Conservation (phyloP, 352 stramenopile species). For the Phytophthora sp. region DNA sequence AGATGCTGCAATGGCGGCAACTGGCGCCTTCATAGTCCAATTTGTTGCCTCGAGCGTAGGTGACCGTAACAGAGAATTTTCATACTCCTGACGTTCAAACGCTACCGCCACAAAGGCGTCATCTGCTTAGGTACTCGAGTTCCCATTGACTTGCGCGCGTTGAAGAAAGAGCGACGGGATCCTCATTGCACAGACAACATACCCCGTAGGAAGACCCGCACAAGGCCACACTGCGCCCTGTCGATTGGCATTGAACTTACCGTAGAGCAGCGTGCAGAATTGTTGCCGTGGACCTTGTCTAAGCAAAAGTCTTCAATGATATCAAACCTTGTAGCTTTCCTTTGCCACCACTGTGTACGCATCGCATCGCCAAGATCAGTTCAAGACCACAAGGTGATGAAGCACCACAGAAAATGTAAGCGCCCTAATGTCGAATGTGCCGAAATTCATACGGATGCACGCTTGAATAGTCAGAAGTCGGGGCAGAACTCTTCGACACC, state of each 20-base stretch:
- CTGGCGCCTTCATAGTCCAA: too few species aligned
- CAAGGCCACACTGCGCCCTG: not conserved
- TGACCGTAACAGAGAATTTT: too few species aligned
- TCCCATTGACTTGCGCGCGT: not conserved
- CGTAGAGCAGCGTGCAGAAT: not conserved
- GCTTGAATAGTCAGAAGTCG: not conserved
- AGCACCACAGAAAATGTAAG: conserved; percentile 4
- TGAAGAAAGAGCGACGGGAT: not conserved
- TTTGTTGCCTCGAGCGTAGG: too few species aligned
- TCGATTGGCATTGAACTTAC: not conserved
- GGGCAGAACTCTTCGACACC: conserved; percentile 3
- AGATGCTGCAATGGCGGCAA: too few species aligned
- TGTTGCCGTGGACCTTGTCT: not conserved
- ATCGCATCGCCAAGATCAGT: not conserved
- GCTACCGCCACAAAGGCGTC: too few species aligned
- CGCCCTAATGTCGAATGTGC: conserved; percentile 5
- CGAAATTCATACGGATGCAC: conserved; percentile 7
- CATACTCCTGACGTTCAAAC: too few species aligned
- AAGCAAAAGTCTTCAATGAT: not conserved
- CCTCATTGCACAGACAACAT: not conserved
- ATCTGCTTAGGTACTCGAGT: not conserved
- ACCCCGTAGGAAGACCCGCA: not conserved
- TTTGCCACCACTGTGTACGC: not conserved
- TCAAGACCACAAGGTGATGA: conserved; percentile 8
- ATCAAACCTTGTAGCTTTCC: conserved; percentile 3